Percentiles rank a stretch among this genome's conserved stretches.
phyloP scores from a whole-genome alignment of 495 filamentous ascomycete species.

The Aspergillus hancockii region DNA sequence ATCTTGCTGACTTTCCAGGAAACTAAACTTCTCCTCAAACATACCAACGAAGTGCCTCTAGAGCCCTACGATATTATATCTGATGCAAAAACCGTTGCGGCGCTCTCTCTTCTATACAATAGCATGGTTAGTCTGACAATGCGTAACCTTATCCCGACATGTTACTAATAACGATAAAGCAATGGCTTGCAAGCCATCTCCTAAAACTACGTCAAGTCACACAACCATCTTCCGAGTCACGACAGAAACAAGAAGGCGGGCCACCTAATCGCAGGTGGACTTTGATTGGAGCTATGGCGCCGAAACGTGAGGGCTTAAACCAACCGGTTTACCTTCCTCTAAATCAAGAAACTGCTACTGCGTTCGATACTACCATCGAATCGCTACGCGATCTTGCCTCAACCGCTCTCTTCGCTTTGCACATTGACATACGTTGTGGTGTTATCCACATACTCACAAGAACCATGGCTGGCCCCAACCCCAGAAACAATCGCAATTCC shows the following conservation, averaged over 20 bases:
- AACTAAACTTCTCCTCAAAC: conserved; percentile 63
- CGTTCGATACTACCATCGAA: conserved; percentile 83
- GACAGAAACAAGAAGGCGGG: conserved; percentile 37
- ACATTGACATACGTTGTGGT: conserved; percentile 82
- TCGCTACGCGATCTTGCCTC: conserved; percentile 76
- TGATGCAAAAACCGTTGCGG: conserved; percentile 80
- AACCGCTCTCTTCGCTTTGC: conserved; percentile 77
- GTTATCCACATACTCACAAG: conserved; percentile 65
- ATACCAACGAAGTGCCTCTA: conserved; percentile 63
- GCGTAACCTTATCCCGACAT: background rate
- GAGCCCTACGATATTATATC: conserved; percentile 80
- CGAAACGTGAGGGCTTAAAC: conserved; percentile 50
- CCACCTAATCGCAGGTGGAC: conserved; percentile 74
- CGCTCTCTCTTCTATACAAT: conserved; percentile 84
- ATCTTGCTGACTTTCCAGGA: conserved; percentile 46
- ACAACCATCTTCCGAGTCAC: conserved; percentile 42
- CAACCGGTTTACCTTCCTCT: conserved; percentile 83
- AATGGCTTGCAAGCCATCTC: conserved; percentile 88
- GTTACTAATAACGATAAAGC: conserved; percentile 42
- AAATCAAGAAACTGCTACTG: conserved; percentile 74
- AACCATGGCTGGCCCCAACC: conserved; percentile 50
- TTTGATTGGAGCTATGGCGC: conserved; percentile 60
- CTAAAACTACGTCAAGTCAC: conserved; percentile 73
- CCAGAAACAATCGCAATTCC: conserved; percentile 33
- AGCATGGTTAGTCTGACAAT: conserved; percentile 66